phyloP scores from a whole-genome alignment of 768 basidiomycete species.

The Panaeolus papilionaceus region DNA sequence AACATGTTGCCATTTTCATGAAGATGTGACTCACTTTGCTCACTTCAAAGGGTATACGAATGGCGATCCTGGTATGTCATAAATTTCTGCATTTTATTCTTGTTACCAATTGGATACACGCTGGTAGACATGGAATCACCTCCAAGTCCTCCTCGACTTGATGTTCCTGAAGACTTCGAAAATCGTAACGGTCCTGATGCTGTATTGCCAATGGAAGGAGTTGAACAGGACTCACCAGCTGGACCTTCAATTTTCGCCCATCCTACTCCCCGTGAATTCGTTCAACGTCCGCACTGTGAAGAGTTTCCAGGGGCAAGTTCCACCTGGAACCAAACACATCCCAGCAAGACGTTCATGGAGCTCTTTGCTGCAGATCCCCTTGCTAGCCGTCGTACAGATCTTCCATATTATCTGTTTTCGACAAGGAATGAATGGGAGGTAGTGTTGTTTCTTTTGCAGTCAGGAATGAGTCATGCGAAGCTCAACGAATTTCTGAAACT shows the following conservation, averaged over 20 bases:
- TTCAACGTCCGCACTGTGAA: slow-evolving; percentile 14
- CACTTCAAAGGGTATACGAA: neutral
- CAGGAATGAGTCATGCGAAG: slow-evolving; percentile 34
- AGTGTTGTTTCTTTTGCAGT: slow-evolving; percentile 33
- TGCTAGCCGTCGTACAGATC: slow-evolving; percentile 26
- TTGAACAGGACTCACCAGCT: neutral
- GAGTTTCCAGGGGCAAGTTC: slow-evolving; percentile 16
- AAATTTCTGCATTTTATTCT: neutral
- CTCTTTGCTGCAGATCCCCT: slow-evolving; percentile 32
- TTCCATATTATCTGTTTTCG: slow-evolving; percentile 39
- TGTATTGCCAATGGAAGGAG: neutral
- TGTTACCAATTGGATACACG: neutral
- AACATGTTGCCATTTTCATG: neutral
- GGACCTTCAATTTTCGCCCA: neutral
- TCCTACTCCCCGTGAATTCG: slow-evolving; percentile 26
- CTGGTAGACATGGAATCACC: neutral
- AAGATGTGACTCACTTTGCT: slow-evolving; percentile 2
- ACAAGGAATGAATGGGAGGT: slow-evolving; percentile 39
- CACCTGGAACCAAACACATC: slow-evolving; percentile 26
- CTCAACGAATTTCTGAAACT: slow-evolving; percentile 36
- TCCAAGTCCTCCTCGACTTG: neutral
- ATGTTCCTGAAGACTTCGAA: neutral
- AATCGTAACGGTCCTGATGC: neutral
- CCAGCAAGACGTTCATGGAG: slow-evolving; percentile 33
- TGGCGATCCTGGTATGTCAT: neutral